A percentile compares a stretch with the other conserved stretches of the same genome.
Evolutionary conservation across 495 filamentous ascomycete genomes (phyloP).

Genomic region (Penicillium paradoxum): DNA sequence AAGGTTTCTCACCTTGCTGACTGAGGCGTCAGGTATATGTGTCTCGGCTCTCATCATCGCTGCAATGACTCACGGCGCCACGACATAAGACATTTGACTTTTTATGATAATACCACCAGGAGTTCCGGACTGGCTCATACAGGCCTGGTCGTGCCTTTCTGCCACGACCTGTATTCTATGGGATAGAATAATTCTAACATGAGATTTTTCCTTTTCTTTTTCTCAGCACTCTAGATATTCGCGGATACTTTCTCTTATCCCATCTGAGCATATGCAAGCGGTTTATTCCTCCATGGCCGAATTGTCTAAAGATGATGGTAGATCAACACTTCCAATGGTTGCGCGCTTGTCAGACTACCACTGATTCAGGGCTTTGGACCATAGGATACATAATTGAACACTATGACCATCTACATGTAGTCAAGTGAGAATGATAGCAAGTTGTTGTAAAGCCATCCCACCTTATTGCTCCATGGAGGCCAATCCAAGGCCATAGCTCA

Average conservation of each 20-base stretch:
- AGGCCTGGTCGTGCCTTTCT: neutral
- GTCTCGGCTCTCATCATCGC: neutral
- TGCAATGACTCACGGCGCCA: constrained; percentile 17
- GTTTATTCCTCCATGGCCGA: constrained; percentile 50
- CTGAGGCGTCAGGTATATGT: neutral
- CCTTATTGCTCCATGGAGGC: too few relatives aligned
- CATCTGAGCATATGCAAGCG: constrained; percentile 57
- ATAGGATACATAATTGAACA: neutral
- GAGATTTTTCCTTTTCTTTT: neutral
- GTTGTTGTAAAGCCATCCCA: too few relatives aligned
- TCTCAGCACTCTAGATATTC: neutral
- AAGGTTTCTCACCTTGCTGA: neutral
- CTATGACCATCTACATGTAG: neutral
- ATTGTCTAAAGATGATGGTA: constrained; percentile 79
- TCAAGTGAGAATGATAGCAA: too few relatives aligned
- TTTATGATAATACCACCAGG: constrained; percentile 1
- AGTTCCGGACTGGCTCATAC: constrained; percentile 11
- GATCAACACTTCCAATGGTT: constrained; percentile 31
- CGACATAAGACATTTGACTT: constrained; percentile 4
- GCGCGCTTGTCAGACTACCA: neutral
- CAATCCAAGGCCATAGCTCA: too few relatives aligned
- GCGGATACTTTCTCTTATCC: constrained; percentile 8
- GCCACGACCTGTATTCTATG: constrained; percentile 5
- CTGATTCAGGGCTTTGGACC: neutral
- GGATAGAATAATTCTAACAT: neutral